These are phyloP conservation scores for Amanita pseudoporphyria DNA, from an alignment of 768 basidiomycete species.

Conservation along the genomic window DNA sequence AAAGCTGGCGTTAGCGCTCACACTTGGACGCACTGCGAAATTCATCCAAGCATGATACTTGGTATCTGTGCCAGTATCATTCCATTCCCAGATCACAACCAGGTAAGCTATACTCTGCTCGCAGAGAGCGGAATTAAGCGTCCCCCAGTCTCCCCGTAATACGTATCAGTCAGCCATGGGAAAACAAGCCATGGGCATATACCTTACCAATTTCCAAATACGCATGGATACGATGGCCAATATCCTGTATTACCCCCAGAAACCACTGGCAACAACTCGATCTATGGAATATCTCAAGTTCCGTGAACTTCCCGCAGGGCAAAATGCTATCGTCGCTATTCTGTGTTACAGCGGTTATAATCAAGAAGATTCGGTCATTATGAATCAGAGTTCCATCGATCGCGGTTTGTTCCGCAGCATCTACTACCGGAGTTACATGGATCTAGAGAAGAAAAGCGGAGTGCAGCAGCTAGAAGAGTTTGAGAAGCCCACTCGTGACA, in stretches of 20 bases:
- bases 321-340: slow-evolving; percentile 98
- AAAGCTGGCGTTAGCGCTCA: slow-evolving; percentile 81
- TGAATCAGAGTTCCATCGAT: slow-evolving; percentile 99
- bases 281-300: slow-evolving; percentile 99
- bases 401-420: slow-evolving; percentile 97
- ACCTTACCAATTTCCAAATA: slow-evolving; percentile 95
- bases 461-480: slow-evolving; percentile 90
- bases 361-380: slow-evolving; percentile 99
- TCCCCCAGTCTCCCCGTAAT: slow-evolving; percentile 87
- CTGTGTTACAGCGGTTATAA: slow-evolving; percentile 99
- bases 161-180: slow-evolving; percentile 99
- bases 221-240: slow-evolving; percentile 99
- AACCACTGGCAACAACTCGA: slow-evolving; percentile 95
- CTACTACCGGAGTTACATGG: slow-evolving; percentile 98
- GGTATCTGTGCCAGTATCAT: slow-evolving; percentile 99
- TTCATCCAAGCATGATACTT: slow-evolving; percentile 98
- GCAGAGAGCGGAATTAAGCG: not conserved
- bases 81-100: slow-evolving; percentile 99
- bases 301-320: slow-evolving; percentile 97
- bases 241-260: slow-evolving; percentile 98
- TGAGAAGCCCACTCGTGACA: slow-evolving; percentile 90
- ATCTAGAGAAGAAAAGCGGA: slow-evolving; percentile 95
- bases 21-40: slow-evolving; percentile 98
- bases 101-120: slow-evolving; percentile 41
- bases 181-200: slow-evolving; percentile 99